Conservation (phyloP, 164 flowering plant genomes). For the Vitis riparia region DNA sequence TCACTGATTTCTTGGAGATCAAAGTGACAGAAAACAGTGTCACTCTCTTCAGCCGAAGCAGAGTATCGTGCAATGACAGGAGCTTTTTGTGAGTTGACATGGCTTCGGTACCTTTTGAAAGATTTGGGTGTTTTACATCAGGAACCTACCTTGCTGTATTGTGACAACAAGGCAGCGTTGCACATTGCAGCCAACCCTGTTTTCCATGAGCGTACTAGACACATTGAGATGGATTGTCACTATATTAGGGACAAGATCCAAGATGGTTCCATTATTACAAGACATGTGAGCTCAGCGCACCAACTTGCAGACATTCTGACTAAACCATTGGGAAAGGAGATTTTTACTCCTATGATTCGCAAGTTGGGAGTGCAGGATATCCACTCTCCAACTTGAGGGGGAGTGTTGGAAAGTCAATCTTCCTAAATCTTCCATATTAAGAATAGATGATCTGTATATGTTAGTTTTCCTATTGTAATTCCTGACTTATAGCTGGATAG, state of each 20-base stretch:
- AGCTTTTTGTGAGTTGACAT: not conserved
- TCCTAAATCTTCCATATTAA: not conserved
- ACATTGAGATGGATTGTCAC: conserved; percentile 5
- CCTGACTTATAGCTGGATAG: not conserved
- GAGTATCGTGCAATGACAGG: not conserved
- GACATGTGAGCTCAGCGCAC: not conserved
- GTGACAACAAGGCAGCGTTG: not conserved
- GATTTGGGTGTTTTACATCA: conserved; percentile 3
- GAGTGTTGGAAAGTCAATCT: too few relatives aligned
- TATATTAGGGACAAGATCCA: conserved; percentile 2
- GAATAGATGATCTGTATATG: not conserved
- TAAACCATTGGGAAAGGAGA: conserved; percentile 1
- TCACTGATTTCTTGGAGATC: not conserved
- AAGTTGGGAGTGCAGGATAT: conserved; percentile 7
- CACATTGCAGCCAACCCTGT: not conserved
- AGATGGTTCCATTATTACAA: not conserved
- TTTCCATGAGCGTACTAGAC: not conserved
- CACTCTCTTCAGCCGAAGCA: not conserved
- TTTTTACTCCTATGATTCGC: conserved; percentile 8
- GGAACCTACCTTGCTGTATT: not conserved
- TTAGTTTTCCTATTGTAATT: not conserved
- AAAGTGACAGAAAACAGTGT: not conserved
- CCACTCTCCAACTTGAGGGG: not conserved
- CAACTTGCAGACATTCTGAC: not conserved
- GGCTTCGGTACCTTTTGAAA: not conserved